Evolutionary conservation across 345 rosid genomes (phyloP), one percentile per base, ranked within the genome.

Genomic region (Arabidopsis suecica): DNA sequence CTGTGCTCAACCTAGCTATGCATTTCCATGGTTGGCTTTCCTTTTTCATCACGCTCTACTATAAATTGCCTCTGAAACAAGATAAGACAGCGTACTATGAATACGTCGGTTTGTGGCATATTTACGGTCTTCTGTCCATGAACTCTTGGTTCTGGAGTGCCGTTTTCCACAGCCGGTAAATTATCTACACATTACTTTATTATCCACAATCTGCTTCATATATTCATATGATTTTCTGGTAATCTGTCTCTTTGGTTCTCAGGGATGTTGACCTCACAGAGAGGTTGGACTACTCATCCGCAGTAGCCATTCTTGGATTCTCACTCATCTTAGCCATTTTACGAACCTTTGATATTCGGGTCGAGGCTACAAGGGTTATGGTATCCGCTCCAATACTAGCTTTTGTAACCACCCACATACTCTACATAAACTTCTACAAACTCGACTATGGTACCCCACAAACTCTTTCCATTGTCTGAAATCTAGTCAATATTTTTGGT

Each of bases 71-170:
- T 53, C 50, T 85, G 56, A 87, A 72, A 32, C 83, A 82, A 75
- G 86, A 79, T 60, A 88, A 81, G 74, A 82, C 82, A 63, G 74
- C 88, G 0, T 88, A 81, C 72, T 90, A 86, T 80, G 91, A 88
- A 54, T 90, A 81, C 36, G 82, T 89, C 6, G 77, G 83, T 69
- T 74, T 88, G 83, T 88, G 89, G 91, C 91, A 87, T 78, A 73
- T 87, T 47, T 87, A 90, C 41, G 90, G 78, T 9, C 65, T 88
- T 44, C 71, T 88, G 10, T 71, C 96, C 47, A 76, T 88, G 86
- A 87, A 90, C 78, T 81, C 89, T 2, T 87, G 96, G 93, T 85
- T 90, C 69, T 90, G 96, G 96, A 90, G 89, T 79, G 83, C 87
- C 30, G 83, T 87, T 81, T 88, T 90, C 83, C 96, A 90, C 67